phyloP scores from a whole-genome alignment of 495 filamentous ascomycete genomes.

The Xylaria curta region DNA sequence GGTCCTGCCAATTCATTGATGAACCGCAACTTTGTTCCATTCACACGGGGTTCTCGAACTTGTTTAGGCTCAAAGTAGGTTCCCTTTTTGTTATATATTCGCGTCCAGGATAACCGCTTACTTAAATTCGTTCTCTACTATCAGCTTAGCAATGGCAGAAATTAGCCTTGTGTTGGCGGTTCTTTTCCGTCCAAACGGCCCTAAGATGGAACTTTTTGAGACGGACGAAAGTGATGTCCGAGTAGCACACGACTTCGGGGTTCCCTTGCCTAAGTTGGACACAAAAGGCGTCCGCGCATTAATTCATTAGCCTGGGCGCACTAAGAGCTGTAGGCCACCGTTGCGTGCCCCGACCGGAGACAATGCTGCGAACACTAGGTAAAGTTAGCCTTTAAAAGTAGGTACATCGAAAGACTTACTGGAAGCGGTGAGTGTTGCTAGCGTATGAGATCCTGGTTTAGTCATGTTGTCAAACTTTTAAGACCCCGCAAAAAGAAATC shows the following conservation, averaged over 20 bases:
- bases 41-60: slow-evolving; percentile 32
- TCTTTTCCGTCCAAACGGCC: slow-evolving; percentile 36
- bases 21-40: slow-evolving; percentile 32
- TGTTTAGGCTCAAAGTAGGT: slow-evolving; percentile 39
- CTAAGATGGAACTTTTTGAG: slow-evolving; percentile 24
- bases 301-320: not conserved
- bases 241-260: slow-evolving; percentile 19
- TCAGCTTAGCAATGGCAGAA: slow-evolving; percentile 47
- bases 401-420: not conserved
- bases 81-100: not conserved
- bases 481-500: slow-evolving; percentile 8
- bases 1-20: slow-evolving; percentile 37
- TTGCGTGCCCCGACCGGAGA: not conserved
- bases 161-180: slow-evolving; percentile 45
- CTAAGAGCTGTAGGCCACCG: not conserved
- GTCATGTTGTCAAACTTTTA: slow-evolving; percentile 4
- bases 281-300: slow-evolving; percentile 23
- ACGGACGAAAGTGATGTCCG: slow-evolving; percentile 25
- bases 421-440: slow-evolving; percentile 12
- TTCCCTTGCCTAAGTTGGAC: slow-evolving; percentile 22
- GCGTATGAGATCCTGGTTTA: slow-evolving; percentile 13
- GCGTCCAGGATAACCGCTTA: not conserved
- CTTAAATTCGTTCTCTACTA: not conserved
- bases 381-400: not conserved
- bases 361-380: not conserved